Evolutionary conservation across 805 yeast genomes (phyloP), one percentile per base, ranked within the genome.

Genomic region (Saccharomycopsis fermentans): DNA sequence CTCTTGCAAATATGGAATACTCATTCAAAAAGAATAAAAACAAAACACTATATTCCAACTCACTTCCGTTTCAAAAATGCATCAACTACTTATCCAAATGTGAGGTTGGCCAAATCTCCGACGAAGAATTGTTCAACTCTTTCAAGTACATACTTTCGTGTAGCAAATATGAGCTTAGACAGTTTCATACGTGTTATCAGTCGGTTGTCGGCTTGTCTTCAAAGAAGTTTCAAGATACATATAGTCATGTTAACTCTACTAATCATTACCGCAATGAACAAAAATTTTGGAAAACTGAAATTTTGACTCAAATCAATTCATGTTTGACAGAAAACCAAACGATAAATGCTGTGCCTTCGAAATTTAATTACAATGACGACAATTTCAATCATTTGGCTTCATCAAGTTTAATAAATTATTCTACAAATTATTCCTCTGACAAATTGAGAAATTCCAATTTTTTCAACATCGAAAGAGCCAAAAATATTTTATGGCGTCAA

Each of bases 361-460:
- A 21, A 43, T 43, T 55, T 47, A 21, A 48, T 21, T 58, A 52
- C 26, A 58, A 54, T 19, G 61, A 58, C 39, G 61, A 58, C 32
- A 58, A 55, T 52, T 58, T 58, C 21, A 26, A 50, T 50, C 40
- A 58, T 48, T 37, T 52, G 52, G 9, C 21, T 19, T 17, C 58
- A 6, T 19, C 53, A n/a, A 37, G 34, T 27, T 14, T 55, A 16
- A 54, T 36, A 14, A 58, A 58, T 43, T 58, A 50, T 27, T 55
- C 61, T 19, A 32, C 29, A 39, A 37, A 51, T 24, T 43, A 43
- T 43, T 6, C 16, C 8, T 11, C 36, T 21, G 36, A 34, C 26
- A 58, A 55, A 27, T 35, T 55, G 39, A 55, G 52, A 39, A 58
- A 58, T 53, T 29, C 50, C n/a, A 55, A 51, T 37, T 52, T 55